A percentile compares a stretch with the other conserved stretches of the same genome.
phyloP scores from a whole-genome alignment of 805 yeast genomes.

The Cyberlindnera americana region DNA sequence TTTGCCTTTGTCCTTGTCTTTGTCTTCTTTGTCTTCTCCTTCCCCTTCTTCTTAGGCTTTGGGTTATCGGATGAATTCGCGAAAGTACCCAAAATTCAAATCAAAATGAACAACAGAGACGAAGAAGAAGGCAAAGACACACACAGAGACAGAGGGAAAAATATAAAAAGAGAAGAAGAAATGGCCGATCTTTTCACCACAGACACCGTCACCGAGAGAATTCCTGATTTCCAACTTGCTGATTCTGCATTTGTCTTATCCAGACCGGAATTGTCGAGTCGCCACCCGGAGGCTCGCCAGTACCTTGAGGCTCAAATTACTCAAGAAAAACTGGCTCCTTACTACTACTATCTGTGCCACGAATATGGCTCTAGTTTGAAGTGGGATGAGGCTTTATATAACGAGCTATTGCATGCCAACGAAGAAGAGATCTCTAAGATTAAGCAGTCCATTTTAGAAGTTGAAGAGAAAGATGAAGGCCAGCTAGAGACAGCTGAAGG shows the following conservation, averaged over 20 bases:
- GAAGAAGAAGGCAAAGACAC: no score
- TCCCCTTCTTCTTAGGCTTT: no score
- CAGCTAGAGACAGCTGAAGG: slow-evolving; percentile 76
- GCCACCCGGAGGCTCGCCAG: slow-evolving; percentile 40
- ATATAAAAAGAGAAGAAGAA: not conserved
- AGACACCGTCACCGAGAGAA: slow-evolving; percentile 31
- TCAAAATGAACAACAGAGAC: no score
- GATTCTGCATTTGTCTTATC: slow-evolving; percentile 69
- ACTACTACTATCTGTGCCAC: slow-evolving; percentile 64
- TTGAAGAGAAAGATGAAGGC: slow-evolving; percentile 70
- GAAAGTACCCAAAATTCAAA: no score
- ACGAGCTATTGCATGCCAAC: slow-evolving; percentile 49
- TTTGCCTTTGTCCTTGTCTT: not conserved
- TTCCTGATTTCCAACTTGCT: slow-evolving; percentile 83
- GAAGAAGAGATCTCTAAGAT: slow-evolving; percentile 47
- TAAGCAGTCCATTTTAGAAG: slow-evolving; percentile 40
- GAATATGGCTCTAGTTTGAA: slow-evolving; percentile 40
- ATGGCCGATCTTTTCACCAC: slow-evolving; percentile 1
- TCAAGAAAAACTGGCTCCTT: slow-evolving; percentile 71
- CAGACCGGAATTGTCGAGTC: slow-evolving; percentile 33
- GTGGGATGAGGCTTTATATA: slow-evolving; percentile 61
- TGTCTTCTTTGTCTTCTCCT: no score
- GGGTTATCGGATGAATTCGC: no score
- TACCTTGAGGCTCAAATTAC: slow-evolving; percentile 53
- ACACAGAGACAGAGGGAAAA: no score